These are phyloP conservation scores for Polyplosphaeria fusca DNA, from an alignment of 495 filamentous ascomycete species.

Conservation along the genomic window DNA sequence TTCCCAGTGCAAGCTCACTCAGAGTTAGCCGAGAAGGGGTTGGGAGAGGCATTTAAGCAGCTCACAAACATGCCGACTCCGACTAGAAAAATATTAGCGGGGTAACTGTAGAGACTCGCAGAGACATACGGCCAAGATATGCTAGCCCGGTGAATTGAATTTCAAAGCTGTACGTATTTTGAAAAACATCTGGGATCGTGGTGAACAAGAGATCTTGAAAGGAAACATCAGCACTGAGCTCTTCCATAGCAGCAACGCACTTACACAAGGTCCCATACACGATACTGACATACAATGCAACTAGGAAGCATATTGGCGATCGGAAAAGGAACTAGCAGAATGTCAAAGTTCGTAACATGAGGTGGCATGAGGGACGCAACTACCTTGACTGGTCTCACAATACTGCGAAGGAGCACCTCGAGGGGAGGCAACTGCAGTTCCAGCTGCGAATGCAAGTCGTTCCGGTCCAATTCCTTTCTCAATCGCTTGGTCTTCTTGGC, in stretches of 20 bases:
- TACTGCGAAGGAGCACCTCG: slow-evolving; percentile 18
- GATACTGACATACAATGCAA: slow-evolving; percentile 22
- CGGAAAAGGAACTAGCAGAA: slow-evolving; percentile 21
- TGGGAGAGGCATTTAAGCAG: neutral
- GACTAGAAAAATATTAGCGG: slow-evolving; percentile 4
- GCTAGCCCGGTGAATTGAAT: slow-evolving; percentile 24
- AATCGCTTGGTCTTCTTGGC: slow-evolving; percentile 23
- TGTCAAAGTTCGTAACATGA: too few relatives aligned
- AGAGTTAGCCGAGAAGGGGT: neutral
- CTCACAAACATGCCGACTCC: slow-evolving; percentile 28
- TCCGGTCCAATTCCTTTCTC: slow-evolving; percentile 15
- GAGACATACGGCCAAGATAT: slow-evolving; percentile 24
- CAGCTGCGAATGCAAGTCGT: slow-evolving; percentile 24
- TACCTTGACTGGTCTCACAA: slow-evolving; percentile 28
- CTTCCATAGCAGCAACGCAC: neutral
- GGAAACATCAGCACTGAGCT: neutral
- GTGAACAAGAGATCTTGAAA: slow-evolving; percentile 22
- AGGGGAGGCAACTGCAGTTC: slow-evolving; percentile 13
- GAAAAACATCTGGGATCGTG: slow-evolving; percentile 23
- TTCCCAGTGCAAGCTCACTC: slow-evolving; percentile 14
- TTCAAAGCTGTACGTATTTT: slow-evolving; percentile 21
- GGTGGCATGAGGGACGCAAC: too few relatives aligned
- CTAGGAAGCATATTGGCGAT: slow-evolving; percentile 26
- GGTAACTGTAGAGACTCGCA: too few relatives aligned
- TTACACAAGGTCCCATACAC: slow-evolving; percentile 24